Conservation (phyloP, 176 grass and related monocot species). For the Aegilops speltoides region DNA sequence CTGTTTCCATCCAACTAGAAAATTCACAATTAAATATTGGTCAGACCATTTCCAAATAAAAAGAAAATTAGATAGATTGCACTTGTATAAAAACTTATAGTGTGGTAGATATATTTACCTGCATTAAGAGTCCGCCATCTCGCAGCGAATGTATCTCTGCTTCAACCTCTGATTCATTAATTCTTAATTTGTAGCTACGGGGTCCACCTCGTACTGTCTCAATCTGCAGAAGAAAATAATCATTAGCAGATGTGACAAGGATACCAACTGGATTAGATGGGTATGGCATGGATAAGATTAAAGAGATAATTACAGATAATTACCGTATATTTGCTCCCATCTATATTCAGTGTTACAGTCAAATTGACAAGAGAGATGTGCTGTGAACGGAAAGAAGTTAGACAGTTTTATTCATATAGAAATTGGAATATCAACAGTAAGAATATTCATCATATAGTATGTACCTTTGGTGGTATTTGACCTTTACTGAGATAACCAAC, state of each 20-base stretch:
- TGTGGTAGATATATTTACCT: conserved; percentile 56
- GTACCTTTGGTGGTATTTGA: conserved; percentile 98
- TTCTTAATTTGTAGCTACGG: conserved; percentile 89
- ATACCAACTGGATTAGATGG: conserved; percentile 5
- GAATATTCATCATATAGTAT: conserved; percentile 35
- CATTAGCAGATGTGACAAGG: conserved; percentile 31
- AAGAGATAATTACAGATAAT: conserved; percentile 36
- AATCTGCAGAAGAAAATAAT: conserved; percentile 51
- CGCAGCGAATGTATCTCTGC: conserved; percentile 91
- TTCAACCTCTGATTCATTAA: conserved; percentile 87
- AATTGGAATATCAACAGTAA: conserved; percentile 21
- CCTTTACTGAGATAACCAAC: conserved; percentile 98
- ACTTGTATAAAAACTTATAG: not conserved
- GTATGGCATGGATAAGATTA: conserved; percentile 23
- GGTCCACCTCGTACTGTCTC: conserved; percentile 85
- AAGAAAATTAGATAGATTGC: not conserved
- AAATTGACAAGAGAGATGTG: conserved; percentile 99
- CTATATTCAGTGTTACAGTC: conserved; percentile 87
- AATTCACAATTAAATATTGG: conserved; percentile 28
- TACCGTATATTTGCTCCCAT: conserved; percentile 99
- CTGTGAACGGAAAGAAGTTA: conserved; percentile 55
- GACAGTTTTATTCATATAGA: conserved; percentile 27
- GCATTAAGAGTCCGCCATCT: conserved; percentile 98
- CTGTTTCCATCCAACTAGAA: conserved; percentile 95
- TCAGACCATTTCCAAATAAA: not conserved